Percentiles rank a stretch among this genome's conserved stretches.
phyloP scores from a whole-genome alignment of 2,329 filamentous ascomycete genomes.

The Fusarium sp. region DNA sequence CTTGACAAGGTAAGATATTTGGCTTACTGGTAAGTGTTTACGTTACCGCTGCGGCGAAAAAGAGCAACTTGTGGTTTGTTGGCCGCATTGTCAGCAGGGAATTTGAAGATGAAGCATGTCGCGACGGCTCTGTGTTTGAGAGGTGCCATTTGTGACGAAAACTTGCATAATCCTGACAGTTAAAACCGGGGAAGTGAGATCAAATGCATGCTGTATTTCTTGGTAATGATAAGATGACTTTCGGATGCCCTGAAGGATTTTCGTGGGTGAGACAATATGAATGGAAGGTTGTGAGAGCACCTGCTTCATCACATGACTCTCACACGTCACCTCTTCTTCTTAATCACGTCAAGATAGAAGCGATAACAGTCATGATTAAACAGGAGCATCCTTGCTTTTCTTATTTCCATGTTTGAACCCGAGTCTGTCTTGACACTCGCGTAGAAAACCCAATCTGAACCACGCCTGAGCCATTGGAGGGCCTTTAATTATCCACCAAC shows the following conservation, averaged over 20 bases:
- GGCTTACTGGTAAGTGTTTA: conserved; percentile 70
- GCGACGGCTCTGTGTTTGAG: conserved; percentile 58
- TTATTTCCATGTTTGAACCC: not conserved
- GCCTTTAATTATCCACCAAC: not conserved
- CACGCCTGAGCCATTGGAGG: conserved; percentile 1
- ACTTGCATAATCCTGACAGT: conserved; percentile 4
- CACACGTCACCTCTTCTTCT: conserved; percentile 13
- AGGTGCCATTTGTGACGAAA: conserved; percentile 37
- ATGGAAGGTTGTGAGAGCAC: conserved; percentile 9
- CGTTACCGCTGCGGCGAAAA: conserved; percentile 71
- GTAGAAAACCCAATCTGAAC: not conserved
- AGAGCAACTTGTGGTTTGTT: conserved; percentile 67
- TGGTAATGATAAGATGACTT: conserved; percentile 1
- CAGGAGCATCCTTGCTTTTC: not conserved
- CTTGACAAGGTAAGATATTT: not conserved
- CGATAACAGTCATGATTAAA: not conserved
- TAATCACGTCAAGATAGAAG: conserved; percentile 6
- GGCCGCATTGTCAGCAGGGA: conserved; percentile 52
- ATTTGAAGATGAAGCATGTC: conserved; percentile 65
- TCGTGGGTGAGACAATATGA: conserved; percentile 8
- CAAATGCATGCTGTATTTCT: not conserved
- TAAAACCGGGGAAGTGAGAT: not conserved
- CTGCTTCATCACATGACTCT: conserved; percentile 36
- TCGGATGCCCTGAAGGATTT: not conserved
- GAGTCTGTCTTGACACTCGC: not conserved